phyloP scores from a whole-genome alignment of 495 filamentous ascomycete genomes.

The Letharia columbiana region DNA sequence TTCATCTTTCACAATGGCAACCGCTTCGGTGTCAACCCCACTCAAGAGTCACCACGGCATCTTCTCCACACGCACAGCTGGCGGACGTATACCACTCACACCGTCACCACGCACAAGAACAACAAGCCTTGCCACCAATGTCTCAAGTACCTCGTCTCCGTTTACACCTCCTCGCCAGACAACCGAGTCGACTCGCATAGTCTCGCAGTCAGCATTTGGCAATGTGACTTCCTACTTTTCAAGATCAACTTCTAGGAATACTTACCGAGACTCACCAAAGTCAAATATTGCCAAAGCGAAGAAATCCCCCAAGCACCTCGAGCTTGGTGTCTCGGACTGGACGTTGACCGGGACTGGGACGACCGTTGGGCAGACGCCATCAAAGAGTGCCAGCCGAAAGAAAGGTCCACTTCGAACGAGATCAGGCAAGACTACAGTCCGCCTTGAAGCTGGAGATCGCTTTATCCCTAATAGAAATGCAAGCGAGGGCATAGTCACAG shows the following conservation, averaged over 20 bases:
- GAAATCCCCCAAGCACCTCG: constrained; percentile 70
- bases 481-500: constrained; percentile 77
- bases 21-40: constrained; percentile 79
- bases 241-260: constrained; percentile 50
- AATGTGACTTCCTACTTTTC: constrained; percentile 69
- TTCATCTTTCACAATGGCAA: constrained; percentile 62
- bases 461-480: constrained; percentile 92
- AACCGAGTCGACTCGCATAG: constrained; percentile 41
- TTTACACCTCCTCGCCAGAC: constrained; percentile 67
- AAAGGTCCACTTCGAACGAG: constrained; percentile 53
- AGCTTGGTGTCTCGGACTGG: constrained; percentile 89
- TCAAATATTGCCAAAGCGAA: constrained; percentile 77
- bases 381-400: constrained; percentile 57
- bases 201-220: constrained; percentile 62
- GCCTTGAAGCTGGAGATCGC: constrained; percentile 77
- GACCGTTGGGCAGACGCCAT: constrained; percentile 57
- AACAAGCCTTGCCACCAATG: constrained; percentile 43
- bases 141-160: constrained; percentile 52
- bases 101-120: constrained; percentile 68
- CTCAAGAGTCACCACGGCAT: constrained; percentile 87
- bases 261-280: constrained; percentile 72
- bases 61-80: constrained; percentile 86
- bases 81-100: constrained; percentile 87
- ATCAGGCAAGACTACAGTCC: constrained; percentile 68
- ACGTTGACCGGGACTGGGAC: constrained; percentile 74